Conservation (phyloP, 805 yeast genomes). For the Cyberlindnera saturnus region DNA sequence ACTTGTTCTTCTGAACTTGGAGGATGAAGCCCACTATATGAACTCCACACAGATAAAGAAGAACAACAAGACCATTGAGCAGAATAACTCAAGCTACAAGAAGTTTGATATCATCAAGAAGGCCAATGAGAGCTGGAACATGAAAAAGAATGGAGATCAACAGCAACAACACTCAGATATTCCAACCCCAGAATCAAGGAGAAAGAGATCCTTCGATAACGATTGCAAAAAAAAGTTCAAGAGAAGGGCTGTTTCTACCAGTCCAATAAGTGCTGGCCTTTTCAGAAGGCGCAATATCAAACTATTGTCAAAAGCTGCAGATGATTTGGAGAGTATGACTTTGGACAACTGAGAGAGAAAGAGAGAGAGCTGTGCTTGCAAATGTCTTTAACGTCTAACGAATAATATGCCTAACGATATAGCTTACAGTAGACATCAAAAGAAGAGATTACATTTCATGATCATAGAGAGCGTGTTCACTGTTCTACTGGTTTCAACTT, state of each 20-base stretch:
- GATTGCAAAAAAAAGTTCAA: constrained; percentile 10
- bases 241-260: constrained; percentile 24
- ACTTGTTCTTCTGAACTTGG: constrained; percentile 18
- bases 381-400: not conserved
- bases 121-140: constrained; percentile 25
- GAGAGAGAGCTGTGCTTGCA: constrained; percentile 4
- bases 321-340: constrained; percentile 22
- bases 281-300: constrained; percentile 16
- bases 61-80: constrained; percentile 1
- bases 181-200: not conserved
- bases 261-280: constrained; percentile 18
- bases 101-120: constrained; percentile 23
- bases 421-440: not conserved
- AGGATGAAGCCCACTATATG: constrained; percentile 16
- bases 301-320: constrained; percentile 18
- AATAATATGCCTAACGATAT: not conserved
- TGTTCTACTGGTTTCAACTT: constrained; percentile 18
- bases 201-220: constrained; percentile 20
- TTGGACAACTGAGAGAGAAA: constrained; percentile 28
- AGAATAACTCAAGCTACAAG: constrained; percentile 5
- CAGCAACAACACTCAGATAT: constrained; percentile 3
- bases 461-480: not conserved
- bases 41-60: constrained; percentile 3
- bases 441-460: not conserved
- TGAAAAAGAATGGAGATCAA: constrained; percentile 11